phyloP scores from a whole-genome alignment of 805 yeast species.

The Myxozyma nipponensis region DNA sequence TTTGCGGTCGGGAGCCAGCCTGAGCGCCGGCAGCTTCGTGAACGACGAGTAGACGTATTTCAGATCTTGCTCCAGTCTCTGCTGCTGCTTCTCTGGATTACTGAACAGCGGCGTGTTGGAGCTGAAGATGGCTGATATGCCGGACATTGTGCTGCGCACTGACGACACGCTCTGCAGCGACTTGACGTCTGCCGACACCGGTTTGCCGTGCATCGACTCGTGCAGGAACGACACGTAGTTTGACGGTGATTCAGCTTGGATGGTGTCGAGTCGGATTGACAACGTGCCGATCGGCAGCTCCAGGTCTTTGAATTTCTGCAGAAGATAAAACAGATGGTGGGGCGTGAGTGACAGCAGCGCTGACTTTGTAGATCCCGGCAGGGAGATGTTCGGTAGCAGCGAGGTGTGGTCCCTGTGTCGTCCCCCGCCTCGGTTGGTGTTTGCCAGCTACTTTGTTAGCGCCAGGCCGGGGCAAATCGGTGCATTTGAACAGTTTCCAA shows the following conservation, averaged over 20 bases:
- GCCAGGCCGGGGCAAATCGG: background rate
- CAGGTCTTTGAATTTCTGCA: slow-evolving; percentile 53
- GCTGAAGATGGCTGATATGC: slow-evolving; percentile 44
- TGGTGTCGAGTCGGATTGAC: slow-evolving; percentile 55
- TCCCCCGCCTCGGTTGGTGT: background rate
- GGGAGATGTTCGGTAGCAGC: background rate
- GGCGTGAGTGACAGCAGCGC: slow-evolving; percentile 52
- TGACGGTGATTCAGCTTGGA: slow-evolving; percentile 49
- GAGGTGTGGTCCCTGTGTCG: background rate
- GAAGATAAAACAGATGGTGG: slow-evolving; percentile 59
- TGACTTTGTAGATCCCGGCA: background rate
- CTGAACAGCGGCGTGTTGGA: slow-evolving; percentile 27
- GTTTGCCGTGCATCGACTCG: slow-evolving; percentile 22
- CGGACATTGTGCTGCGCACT: slow-evolving; percentile 41
- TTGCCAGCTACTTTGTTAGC: background rate
- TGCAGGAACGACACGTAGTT: slow-evolving; percentile 53
- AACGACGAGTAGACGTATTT: slow-evolving; percentile 59
- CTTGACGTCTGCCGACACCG: slow-evolving; percentile 29
- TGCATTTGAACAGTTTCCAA: background rate
- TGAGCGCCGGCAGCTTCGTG: slow-evolving; percentile 60
- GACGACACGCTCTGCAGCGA: slow-evolving; percentile 30
- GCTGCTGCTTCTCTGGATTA: slow-evolving; percentile 26
- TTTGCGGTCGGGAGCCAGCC: slow-evolving; percentile 57
- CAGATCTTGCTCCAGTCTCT: slow-evolving; percentile 23
- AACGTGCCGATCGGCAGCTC: slow-evolving; percentile 56